A percentile compares a stretch with the other conserved stretches of the same genome.
These are phyloP conservation scores for Morella rubra DNA, from an alignment of 306 rosid species.

Conservation along the genomic window DNA sequence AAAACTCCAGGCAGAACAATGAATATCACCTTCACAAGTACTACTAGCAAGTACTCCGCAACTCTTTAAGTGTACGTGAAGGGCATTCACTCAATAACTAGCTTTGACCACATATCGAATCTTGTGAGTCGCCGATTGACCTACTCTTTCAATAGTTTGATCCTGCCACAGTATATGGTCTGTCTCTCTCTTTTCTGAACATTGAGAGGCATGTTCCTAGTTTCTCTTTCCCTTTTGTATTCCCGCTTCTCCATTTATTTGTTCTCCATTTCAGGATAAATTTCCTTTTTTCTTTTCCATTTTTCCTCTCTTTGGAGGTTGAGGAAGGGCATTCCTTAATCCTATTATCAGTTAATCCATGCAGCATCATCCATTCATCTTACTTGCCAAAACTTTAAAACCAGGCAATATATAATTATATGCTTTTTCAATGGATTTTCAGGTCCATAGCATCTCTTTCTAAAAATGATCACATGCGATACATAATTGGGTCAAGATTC, in stretches of 20 bases:
- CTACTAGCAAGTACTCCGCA: constrained; percentile 5
- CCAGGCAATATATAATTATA: neutral
- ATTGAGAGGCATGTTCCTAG: neutral
- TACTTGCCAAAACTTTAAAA: neutral
- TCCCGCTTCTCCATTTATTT: neutral
- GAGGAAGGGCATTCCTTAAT: neutral
- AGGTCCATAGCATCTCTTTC: neutral
- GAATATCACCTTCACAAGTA: neutral
- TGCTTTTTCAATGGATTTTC: neutral
- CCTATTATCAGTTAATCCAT: neutral
- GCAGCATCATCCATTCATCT: neutral
- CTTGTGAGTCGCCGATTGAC: neutral
- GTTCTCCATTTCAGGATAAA: neutral
- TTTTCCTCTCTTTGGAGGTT: too few species aligned
- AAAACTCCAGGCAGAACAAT: constrained; percentile 16
- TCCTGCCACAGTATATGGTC: neutral
- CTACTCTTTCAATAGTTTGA: neutral
- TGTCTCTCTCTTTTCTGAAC: neutral
- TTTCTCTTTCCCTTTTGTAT: neutral
- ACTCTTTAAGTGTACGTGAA: constrained; percentile 1
- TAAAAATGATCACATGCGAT: neutral
- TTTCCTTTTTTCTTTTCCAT: too few species aligned
- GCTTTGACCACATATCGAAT: neutral
- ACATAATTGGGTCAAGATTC: too few species aligned
- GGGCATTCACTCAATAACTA: constrained; percentile 1